Conservation (phyloP, 805 yeast species). For the Hanseniaspora pseudoguilliermondii region DNA sequence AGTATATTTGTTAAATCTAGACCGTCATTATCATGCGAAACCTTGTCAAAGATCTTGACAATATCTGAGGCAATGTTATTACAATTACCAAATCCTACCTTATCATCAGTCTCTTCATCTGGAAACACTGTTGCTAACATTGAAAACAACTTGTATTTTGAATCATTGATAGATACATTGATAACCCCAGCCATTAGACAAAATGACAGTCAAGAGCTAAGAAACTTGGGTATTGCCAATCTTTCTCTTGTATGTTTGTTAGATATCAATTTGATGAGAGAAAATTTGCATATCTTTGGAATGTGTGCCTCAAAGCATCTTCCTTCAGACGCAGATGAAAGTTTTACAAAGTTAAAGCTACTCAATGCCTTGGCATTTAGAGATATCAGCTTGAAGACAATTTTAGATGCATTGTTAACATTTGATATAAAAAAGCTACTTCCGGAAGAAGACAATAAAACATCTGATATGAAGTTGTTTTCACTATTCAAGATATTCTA, state of each 20-base stretch:
- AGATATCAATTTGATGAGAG: conserved; percentile 52
- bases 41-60: conserved; percentile 19
- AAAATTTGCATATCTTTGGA: conserved; percentile 53
- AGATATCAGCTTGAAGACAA: conserved; percentile 50
- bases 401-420: conserved; percentile 65
- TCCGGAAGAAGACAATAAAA: conserved; percentile 38
- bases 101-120: conserved; percentile 49
- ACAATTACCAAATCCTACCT: conserved; percentile 45
- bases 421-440: conserved; percentile 41
- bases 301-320: conserved; percentile 57
- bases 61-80: conserved; percentile 29
- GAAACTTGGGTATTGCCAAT: conserved; percentile 57
- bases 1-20: conserved; percentile 20
- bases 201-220: conserved; percentile 35
- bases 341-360: background rate
- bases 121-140: conserved; percentile 55
- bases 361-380: conserved; percentile 28
- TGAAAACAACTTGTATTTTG: conserved; percentile 47
- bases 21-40: conserved; percentile 15
- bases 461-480: conserved; percentile 18
- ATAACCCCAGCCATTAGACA: conserved; percentile 67
- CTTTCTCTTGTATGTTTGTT: conserved; percentile 69
- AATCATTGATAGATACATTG: conserved; percentile 57
- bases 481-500: conserved; percentile 59
- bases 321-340: conserved; percentile 28